phyloP scores from a whole-genome alignment of 2,329 filamentous ascomycete genomes.

The Hawksworthiomyces lignivorus region DNA sequence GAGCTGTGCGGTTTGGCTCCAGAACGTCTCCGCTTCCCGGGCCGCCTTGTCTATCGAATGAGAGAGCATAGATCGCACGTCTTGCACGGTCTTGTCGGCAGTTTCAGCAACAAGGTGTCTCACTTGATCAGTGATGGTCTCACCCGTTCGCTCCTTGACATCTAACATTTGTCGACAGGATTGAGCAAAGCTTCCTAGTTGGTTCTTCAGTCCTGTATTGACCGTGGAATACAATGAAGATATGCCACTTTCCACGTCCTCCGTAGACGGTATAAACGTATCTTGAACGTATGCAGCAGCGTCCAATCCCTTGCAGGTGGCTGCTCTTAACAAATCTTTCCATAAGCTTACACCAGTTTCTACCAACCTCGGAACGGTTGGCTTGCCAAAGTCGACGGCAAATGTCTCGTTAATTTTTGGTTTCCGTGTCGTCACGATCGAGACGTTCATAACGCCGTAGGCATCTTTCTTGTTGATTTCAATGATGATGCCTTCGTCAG shows the following conservation, averaged over 20 bases:
- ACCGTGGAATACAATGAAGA: too few relatives aligned
- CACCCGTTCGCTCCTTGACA: too few relatives aligned
- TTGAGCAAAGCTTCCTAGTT: too few relatives aligned
- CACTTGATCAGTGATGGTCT: too few relatives aligned
- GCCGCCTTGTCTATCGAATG: slow-evolving; percentile 15
- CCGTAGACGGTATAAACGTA: too few relatives aligned
- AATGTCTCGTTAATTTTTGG: slow-evolving; percentile 56
- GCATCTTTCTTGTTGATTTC: slow-evolving; percentile 47
- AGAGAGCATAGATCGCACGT: too few relatives aligned
- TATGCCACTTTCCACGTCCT: too few relatives aligned
- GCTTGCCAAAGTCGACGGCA: slow-evolving; percentile 50
- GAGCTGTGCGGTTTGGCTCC: neutral
- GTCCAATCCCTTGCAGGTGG: slow-evolving; percentile 32
- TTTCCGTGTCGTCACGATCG: slow-evolving; percentile 49
- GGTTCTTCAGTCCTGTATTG: too few relatives aligned
- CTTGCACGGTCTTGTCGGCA: too few relatives aligned
- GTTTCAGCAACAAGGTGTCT: too few relatives aligned
- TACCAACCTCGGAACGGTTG: slow-evolving; percentile 35
- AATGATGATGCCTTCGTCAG: slow-evolving; percentile 44
- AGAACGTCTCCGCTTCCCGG: slow-evolving; percentile 20
- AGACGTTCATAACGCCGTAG: slow-evolving; percentile 49
- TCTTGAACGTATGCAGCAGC: too few relatives aligned
- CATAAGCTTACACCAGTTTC: slow-evolving; percentile 35
- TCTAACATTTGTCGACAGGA: too few relatives aligned
- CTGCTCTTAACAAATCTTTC: slow-evolving; percentile 31